These are phyloP conservation scores for Zygotorulaspora sp. DNA, from an alignment of 805 yeast genomes.

Conservation along the genomic window DNA sequence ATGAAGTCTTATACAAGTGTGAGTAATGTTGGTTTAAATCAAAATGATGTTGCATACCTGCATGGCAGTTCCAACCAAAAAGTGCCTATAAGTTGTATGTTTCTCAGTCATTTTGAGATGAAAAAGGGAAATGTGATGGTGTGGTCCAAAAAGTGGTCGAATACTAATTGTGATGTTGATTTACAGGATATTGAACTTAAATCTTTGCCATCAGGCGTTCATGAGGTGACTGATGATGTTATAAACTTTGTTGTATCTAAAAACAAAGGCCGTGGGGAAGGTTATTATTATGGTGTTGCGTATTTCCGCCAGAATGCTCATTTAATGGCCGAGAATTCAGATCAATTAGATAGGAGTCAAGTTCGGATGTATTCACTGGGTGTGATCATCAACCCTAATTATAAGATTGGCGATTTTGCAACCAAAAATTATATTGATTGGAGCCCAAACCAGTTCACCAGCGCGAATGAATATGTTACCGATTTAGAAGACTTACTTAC, in stretches of 20 bases:
- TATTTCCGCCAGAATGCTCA: slow-evolving; percentile 45
- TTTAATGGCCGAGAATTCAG: slow-evolving; percentile 22
- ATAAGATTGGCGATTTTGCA: slow-evolving; percentile 7
- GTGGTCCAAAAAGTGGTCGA: slow-evolving; percentile 24
- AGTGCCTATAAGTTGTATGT: slow-evolving; percentile 23
- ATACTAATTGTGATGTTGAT: slow-evolving; percentile 8
- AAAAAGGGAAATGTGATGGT: slow-evolving; percentile 31
- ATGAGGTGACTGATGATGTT: slow-evolving; percentile 47
- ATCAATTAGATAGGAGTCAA: slow-evolving; percentile 37
- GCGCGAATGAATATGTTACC: slow-evolving; percentile 20
- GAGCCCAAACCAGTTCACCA: slow-evolving; percentile 17
- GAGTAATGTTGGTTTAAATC: background rate
- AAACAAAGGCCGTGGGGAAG: slow-evolving; percentile 16
- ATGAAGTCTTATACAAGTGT: background rate
- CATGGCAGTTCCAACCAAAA: slow-evolving; percentile 10
- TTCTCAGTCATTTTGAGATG: slow-evolving; percentile 33
- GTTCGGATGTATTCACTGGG: slow-evolving; percentile 66
- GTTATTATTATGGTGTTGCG: slow-evolving; percentile 44
- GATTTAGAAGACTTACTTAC: slow-evolving; percentile 21
- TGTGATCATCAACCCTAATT: slow-evolving; percentile 45
- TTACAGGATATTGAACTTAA: slow-evolving; percentile 53
- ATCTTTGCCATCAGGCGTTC: slow-evolving; percentile 67
- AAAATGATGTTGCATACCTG: background rate
- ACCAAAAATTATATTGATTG: slow-evolving; percentile 12
- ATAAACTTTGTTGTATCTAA: slow-evolving; percentile 47